These are phyloP conservation scores for Botrytis squamosa DNA, from an alignment of 2,329 filamentous ascomycete genomes.

Conservation along the genomic window DNA sequence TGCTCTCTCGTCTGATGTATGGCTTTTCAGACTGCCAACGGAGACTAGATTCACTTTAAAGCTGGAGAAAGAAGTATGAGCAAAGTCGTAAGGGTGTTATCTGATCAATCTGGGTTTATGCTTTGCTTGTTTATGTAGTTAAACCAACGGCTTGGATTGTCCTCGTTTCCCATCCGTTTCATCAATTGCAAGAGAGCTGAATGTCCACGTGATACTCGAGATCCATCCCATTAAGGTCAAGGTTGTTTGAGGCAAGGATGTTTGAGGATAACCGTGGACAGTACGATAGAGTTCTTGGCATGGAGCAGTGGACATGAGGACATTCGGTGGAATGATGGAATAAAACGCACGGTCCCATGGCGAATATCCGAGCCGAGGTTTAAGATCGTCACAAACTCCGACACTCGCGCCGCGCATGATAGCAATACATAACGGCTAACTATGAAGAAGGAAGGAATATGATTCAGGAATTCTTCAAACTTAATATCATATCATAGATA, in stretches of 20 bases:
- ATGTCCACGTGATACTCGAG: conserved; percentile 9
- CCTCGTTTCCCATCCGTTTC: neutral
- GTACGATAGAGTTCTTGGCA: conserved; percentile 9
- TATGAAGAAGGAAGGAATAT: neutral
- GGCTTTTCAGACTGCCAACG: conserved; percentile 1
- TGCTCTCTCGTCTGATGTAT: neutral
- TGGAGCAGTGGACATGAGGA: conserved; percentile 2
- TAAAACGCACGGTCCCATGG: neutral
- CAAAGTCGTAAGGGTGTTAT: neutral
- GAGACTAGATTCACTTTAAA: neutral
- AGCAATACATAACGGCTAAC: neutral
- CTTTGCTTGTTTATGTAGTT: neutral
- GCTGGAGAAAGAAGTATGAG: neutral
- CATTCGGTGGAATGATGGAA: neutral
- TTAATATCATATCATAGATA: neutral
- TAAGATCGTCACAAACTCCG: conserved; percentile 10
- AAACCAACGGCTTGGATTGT: neutral
- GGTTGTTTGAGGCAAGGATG: neutral
- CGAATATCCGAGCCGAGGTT: conserved; percentile 20
- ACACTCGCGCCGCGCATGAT: conserved; percentile 5
- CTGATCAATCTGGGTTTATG: neutral
- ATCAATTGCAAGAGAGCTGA: neutral
- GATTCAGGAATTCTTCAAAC: conserved; percentile 7
- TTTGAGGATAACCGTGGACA: neutral
- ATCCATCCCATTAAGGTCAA: neutral